These are phyloP conservation scores for Curvularia spicifera DNA, from an alignment of 2,329 filamentous ascomycete genomes.

Conservation along the genomic window DNA sequence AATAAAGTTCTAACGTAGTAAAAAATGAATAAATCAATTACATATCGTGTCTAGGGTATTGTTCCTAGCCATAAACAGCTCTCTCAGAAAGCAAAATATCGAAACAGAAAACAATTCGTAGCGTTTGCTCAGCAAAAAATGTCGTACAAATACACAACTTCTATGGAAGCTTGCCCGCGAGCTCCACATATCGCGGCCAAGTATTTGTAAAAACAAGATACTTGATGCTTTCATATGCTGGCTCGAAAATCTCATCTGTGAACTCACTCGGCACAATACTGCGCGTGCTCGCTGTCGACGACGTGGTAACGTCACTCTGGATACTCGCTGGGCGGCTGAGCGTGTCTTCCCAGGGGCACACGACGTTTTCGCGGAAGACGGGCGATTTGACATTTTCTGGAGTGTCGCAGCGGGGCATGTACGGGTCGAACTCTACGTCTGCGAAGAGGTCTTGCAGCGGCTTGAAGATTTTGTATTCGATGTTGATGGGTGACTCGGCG, in stretches of 20 bases:
- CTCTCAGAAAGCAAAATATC: neutral
- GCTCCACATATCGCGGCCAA: constrained; percentile 47
- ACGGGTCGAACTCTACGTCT: constrained; percentile 46
- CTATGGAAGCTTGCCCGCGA: constrained; percentile 27
- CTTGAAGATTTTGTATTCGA: constrained; percentile 50
- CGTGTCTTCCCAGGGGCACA: constrained; percentile 48
- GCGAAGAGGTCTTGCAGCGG: constrained; percentile 41
- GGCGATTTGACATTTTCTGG: constrained; percentile 35
- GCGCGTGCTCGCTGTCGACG: constrained; percentile 31
- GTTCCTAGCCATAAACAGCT: neutral
- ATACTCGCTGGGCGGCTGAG: constrained; percentile 43
- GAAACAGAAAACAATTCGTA: too few relatives aligned
- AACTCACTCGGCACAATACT: constrained; percentile 47
- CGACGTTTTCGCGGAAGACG: constrained; percentile 41
- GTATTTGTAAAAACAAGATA: constrained; percentile 50
- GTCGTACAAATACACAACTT: neutral
- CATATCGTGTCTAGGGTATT: neutral
- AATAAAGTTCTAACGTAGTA: neutral
- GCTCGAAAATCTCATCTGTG: constrained; percentile 43
- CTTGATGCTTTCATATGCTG: constrained; percentile 48
- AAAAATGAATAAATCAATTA: neutral
- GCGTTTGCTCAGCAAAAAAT: too few relatives aligned
- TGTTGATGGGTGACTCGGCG: constrained; percentile 48
- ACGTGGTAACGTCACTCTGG: constrained; percentile 33
- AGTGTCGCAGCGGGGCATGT: constrained; percentile 36